phyloP scores from a whole-genome alignment of 2,329 filamentous ascomycete genomes.

The Helotiales sp. region DNA sequence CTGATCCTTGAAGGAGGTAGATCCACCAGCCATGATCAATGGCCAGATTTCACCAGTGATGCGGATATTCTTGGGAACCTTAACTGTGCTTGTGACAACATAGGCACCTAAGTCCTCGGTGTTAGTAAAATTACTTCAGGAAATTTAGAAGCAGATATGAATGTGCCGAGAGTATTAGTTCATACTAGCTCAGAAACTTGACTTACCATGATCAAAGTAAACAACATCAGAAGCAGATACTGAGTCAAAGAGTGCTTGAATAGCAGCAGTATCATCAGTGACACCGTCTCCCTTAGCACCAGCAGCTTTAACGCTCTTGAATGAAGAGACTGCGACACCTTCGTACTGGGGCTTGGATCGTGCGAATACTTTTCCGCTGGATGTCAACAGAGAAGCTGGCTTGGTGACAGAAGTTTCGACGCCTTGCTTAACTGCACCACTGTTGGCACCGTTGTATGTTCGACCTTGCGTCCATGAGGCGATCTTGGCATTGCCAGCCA shows the following conservation, averaged over 20 bases:
- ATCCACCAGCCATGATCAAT: slow-evolving; percentile 79
- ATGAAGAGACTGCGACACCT: slow-evolving; percentile 61
- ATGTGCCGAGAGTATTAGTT: no score
- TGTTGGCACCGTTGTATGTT: slow-evolving; percentile 54
- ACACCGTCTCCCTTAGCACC: slow-evolving; percentile 86
- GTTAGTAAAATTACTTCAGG: no score
- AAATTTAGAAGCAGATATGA: no score
- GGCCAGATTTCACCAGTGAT: slow-evolving; percentile 94
- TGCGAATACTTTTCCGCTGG: slow-evolving; percentile 70
- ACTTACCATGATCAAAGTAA: slow-evolving; percentile 77
- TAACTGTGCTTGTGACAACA: slow-evolving; percentile 67
- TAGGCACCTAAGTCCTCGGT: no score
- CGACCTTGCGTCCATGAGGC: slow-evolving; percentile 78
- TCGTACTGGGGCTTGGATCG: slow-evolving; percentile 90
- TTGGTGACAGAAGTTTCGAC: slow-evolving; percentile 57
- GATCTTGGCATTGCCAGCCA: slow-evolving; percentile 70
- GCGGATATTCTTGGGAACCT: slow-evolving; percentile 75
- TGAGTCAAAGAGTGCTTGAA: slow-evolving; percentile 75
- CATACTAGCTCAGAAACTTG: no score
- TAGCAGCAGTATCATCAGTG: slow-evolving; percentile 82
- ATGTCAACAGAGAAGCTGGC: slow-evolving; percentile 64
- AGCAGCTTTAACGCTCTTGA: slow-evolving; percentile 78
- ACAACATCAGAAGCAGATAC: slow-evolving; percentile 64
- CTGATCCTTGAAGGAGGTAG: slow-evolving; percentile 69
- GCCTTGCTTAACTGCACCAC: slow-evolving; percentile 59